Evolutionary conservation across 139 green algal genomes (phyloP), one percentile per base, ranked within the genome.

Genomic region (Haematococcus sp.): DNA sequence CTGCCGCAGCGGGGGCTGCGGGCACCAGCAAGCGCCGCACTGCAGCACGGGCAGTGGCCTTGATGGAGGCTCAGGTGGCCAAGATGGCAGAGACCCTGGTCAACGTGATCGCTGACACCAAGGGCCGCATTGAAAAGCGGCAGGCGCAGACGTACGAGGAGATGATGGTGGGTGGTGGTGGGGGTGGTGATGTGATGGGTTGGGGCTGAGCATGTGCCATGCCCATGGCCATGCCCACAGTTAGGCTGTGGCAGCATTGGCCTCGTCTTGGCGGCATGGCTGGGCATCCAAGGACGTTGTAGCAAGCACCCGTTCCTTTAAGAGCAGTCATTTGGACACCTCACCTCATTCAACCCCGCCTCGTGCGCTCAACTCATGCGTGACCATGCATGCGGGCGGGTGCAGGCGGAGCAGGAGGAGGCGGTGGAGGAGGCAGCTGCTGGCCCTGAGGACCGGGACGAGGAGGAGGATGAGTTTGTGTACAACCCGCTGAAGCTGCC

Each of bases 401-500:
- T n/a, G 23, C 76, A 81, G 75, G 82, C 83, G 16, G 85, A 91
- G 81, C 70, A 88, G 28, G 81, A 88, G 67, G 85, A 86, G 68
- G 83, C 75, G 3, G 86, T 87, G 56, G 74, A 74, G 40, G 85
- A 92, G 65, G 78, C 76, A n/a, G 84, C 76, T 59, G 67, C 61
- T 11, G 84, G 63, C 51, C 59, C 63, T 1, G 76, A 81, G 19
- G 84, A 85, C 68, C 67, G 54, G 54, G 89, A 97, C n/a, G 90
- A 94, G 73, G 88, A 97, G 76, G 89, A 97, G 76, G 90, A 93
- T 69, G 88, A 94, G 64, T 95, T 89, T 58, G 83, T 99, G 15
- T 98, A 99, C 90, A 99, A 99, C 87, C 96, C 96, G n/a, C 87
- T 98, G 32, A 99, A 99, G 90, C 85, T 99, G 68, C 96, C 96